Percentiles rank a stretch among this genome's conserved stretches.
phyloP scores from a whole-genome alignment of 441 rosid species.

The Jatropha podagrica region DNA sequence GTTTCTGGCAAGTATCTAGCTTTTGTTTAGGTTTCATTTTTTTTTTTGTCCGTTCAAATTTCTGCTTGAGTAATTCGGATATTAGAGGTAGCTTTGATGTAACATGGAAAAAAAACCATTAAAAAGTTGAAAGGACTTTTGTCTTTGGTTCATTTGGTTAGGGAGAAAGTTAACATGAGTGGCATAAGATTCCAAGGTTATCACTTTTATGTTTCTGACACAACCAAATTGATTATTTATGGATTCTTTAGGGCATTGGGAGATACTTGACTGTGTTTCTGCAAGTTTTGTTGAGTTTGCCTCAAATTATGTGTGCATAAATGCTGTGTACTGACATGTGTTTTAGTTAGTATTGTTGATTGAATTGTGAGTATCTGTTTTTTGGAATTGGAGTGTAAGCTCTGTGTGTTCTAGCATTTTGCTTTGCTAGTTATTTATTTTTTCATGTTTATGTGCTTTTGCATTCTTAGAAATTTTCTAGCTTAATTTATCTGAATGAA shows the following conservation, averaged over 20 bases:
- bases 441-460: not conserved
- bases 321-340: not conserved
- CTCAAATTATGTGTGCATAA: not conserved
- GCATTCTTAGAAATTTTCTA: not conserved
- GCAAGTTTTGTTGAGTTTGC: not conserved
- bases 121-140: not conserved
- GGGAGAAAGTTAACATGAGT: not conserved
- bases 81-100: not conserved
- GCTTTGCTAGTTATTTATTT: not conserved
- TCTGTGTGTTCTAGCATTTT: not conserved
- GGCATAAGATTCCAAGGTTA: not conserved
- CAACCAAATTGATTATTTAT: not conserved
- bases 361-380: not conserved
- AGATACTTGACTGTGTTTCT: not conserved
- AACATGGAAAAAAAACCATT: not conserved
- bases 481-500: slow-evolving; percentile 1
- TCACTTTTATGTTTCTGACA: not conserved
- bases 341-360: not conserved
- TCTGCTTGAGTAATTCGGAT: not conserved
- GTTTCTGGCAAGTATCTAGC: not conserved
- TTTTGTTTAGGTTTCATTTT: not conserved
- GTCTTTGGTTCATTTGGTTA: not conserved
- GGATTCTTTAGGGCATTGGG: not conserved
- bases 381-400: not conserved
- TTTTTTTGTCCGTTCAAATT: no score